A percentile compares a stretch with the other conserved stretches of the same genome.
Evolutionary conservation across 2,329 filamentous ascomycete species (phyloP).

Genomic region (Trichoderma sp.): DNA sequence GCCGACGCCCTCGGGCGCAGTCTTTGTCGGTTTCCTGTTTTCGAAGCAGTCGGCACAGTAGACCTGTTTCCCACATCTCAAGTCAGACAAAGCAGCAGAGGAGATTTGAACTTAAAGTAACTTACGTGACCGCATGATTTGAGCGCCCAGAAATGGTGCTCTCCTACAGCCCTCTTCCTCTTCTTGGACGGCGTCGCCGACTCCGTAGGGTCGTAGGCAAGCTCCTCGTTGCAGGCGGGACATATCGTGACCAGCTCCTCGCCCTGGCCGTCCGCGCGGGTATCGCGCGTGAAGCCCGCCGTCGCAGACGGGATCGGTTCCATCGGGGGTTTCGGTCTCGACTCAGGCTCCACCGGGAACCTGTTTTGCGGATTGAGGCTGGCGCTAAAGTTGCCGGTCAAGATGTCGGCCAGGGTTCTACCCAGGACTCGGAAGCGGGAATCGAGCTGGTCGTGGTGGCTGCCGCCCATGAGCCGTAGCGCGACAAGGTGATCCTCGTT

Average conservation of each 20-base stretch:
- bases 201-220: slow-evolving; percentile 68
- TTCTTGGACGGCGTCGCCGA: slow-evolving; percentile 39
- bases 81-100: not conserved
- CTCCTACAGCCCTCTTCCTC: slow-evolving; percentile 56
- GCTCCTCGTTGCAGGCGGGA: slow-evolving; percentile 81
- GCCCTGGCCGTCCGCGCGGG: slow-evolving; percentile 51
- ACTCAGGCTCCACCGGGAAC: slow-evolving; percentile 32
- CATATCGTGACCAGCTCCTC: slow-evolving; percentile 76
- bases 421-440: slow-evolving; percentile 33
- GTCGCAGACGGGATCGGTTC: slow-evolving; percentile 65
- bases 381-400: slow-evolving; percentile 34
- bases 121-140: slow-evolving; percentile 90
- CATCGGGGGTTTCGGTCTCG: slow-evolving; percentile 52
- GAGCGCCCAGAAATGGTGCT: slow-evolving; percentile 89
- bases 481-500: slow-evolving; percentile 31
- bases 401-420: slow-evolving; percentile 35
- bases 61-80: slow-evolving; percentile 48
- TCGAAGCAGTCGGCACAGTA: slow-evolving; percentile 66
- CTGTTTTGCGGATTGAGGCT: slow-evolving; percentile 38
- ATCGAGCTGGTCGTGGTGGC: slow-evolving; percentile 29
- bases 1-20: slow-evolving; percentile 40
- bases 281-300: slow-evolving; percentile 79
- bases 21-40: slow-evolving; percentile 50
- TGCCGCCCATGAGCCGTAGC: slow-evolving; percentile 34
- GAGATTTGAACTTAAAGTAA: slow-evolving; percentile 27